Base-by-base conservation (phyloP, 352 stramenopile species). In the Phytopythium oedochilum region DNA sequence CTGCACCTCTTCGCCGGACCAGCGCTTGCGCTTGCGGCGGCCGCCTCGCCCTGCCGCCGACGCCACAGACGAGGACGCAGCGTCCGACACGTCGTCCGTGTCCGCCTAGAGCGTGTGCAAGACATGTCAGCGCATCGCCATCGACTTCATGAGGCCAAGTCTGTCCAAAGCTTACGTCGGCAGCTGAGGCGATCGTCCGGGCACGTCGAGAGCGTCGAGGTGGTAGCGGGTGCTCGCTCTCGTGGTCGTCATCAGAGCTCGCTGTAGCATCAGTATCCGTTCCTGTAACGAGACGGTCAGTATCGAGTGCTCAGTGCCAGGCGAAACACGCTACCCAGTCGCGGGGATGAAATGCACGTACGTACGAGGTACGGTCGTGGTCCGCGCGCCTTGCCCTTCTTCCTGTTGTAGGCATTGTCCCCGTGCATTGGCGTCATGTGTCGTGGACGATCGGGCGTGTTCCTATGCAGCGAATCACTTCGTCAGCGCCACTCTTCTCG, bases 1-100 rank as follows among this genome's bases (percentile, higher is more conserved):
- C 9, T 70, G 59, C 15, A 82, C 77, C 56, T 93, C 83, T 3
- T 68, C 65, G 2, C 58, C 42, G 23, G 70, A 74, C 83, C 83
- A 93, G 49, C 66, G 52, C 34, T 68, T 67, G 18, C 22, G 46
- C 42, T 61, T 61, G 26, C 50, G 54, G n/a, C 47, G 26, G 34
- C 35, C 35, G n/a, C 48, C 34, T 48, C 40, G 58, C 28, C 9
- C 23, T 29, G 59, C 15, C 35, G 34, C 25, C 23, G 23, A 22
- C 12, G 22, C 32, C 32, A 3, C 48, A 2, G 23, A 25, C 23
- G 5, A 53, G 17, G 36, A 10, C 8, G 26, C 40, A 18, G 38
- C 7, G 39, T 63, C 39, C 34, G 43, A 48, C 25, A 46, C 28
- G 25, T 44, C 52, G 2, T 20, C 66, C 42, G 10, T 34, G 35